A percentile compares a stretch with the other conserved stretches of the same genome.
Conservation (phyloP, 768 basidiomycete species). For the Stropharia rugosoannulata region DNA sequence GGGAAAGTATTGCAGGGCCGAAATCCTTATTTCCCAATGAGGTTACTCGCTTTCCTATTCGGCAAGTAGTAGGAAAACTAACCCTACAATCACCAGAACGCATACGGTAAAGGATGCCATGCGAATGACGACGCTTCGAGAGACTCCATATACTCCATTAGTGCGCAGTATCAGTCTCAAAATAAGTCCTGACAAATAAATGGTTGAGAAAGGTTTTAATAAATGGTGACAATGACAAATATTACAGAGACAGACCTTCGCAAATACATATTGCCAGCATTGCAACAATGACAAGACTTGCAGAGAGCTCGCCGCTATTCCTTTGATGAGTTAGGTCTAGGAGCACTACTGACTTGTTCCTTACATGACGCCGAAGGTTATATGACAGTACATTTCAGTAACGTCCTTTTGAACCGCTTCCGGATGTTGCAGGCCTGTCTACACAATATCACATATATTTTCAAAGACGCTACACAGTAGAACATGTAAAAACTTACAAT, state of each 20-base stretch:
- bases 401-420: constrained; percentile 8
- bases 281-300: too few species aligned
- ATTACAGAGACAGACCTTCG: too few species aligned
- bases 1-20: neutral
- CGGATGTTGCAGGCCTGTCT: constrained; percentile 4
- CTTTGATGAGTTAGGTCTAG: too few species aligned
- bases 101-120: neutral
- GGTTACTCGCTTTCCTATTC: neutral
- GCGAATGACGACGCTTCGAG: neutral
- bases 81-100: neutral
- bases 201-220: neutral
- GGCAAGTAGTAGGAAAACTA: neutral
- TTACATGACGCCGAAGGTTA: constrained; percentile 2
- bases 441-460: neutral
- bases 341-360: too few species aligned
- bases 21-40: neutral
- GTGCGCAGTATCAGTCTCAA: neutral
- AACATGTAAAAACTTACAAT: neutral
- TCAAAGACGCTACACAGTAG: too few species aligned
- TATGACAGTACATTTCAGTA: constrained; percentile 16
- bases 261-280: too few species aligned
- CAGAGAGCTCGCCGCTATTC: too few species aligned
- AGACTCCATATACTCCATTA: neutral
- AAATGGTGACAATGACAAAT: too few species aligned
- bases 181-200: neutral